phyloP scores from a whole-genome alignment of 2,329 filamentous ascomycete species.

The Alternaria arbusti region DNA sequence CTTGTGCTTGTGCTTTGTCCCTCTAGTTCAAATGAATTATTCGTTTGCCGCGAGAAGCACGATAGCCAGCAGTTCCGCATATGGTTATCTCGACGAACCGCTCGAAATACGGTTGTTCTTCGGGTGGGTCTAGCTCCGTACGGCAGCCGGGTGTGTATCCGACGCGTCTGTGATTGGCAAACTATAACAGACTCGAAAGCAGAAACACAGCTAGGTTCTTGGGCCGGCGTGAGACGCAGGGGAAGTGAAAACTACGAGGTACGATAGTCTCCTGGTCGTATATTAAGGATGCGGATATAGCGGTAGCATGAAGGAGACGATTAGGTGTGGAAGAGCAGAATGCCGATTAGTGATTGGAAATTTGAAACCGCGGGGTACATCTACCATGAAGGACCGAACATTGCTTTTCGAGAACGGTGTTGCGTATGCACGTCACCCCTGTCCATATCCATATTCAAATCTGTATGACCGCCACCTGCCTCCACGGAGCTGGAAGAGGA shows the following conservation, averaged over 20 bases:
- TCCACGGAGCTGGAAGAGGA: not conserved
- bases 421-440: slow-evolving; percentile 8
- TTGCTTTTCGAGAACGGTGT: slow-evolving; percentile 12
- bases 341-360: not conserved
- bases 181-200: slow-evolving; percentile 5
- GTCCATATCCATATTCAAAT: slow-evolving; percentile 1
- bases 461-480: slow-evolving; percentile 10
- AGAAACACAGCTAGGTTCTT: slow-evolving; percentile 12
- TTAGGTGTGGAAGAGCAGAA: not conserved
- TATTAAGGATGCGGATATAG: slow-evolving; percentile 12
- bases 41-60: slow-evolving; percentile 44
- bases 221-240: slow-evolving; percentile 22
- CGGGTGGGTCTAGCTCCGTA: slow-evolving; percentile 20
- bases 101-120: slow-evolving; percentile 21
- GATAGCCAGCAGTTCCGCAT: slow-evolving; percentile 26
- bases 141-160: slow-evolving; percentile 17
- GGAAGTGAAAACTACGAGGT: not conserved
- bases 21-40: slow-evolving; percentile 6
- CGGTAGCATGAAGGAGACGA: not conserved
- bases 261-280: slow-evolving; percentile 4
- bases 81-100: slow-evolving; percentile 15
- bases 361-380: not conserved
- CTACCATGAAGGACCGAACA: slow-evolving; percentile 1
- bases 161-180: slow-evolving; percentile 31
- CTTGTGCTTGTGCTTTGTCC: slow-evolving; percentile 3